Evolutionary conservation across 768 basidiomycete genomes (phyloP).

Genomic region (Kwoniella dejecticola): DNA sequence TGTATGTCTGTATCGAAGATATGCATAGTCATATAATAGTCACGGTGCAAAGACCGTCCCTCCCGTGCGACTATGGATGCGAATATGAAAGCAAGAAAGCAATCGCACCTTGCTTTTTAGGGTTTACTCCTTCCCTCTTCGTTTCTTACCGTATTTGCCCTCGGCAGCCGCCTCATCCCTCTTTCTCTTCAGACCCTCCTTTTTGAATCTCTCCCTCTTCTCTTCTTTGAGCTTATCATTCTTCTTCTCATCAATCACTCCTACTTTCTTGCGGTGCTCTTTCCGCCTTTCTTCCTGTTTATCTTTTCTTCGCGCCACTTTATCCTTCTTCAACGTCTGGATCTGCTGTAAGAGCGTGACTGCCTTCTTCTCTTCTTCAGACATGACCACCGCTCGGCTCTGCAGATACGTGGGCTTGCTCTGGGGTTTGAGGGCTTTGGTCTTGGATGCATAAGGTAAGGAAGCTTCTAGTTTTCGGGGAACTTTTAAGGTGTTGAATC

Average conservation of each 20-base stretch:
- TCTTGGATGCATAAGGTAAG: slow-evolving; percentile 90
- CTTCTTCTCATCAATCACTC: slow-evolving; percentile 60
- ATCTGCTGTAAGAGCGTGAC: slow-evolving; percentile 91
- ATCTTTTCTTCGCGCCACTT: slow-evolving; percentile 72
- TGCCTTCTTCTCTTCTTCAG: slow-evolving; percentile 92
- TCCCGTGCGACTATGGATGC: too few relatives aligned
- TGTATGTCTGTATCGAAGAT: too few relatives aligned
- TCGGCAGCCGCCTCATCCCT: slow-evolving; percentile 37
- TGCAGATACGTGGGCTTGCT: slow-evolving; percentile 80
- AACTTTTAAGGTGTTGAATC: slow-evolving; percentile 87
- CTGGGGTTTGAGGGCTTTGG: slow-evolving; percentile 77
- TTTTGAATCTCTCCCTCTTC: slow-evolving; percentile 49
- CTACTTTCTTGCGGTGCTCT: slow-evolving; percentile 70
- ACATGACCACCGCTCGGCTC: slow-evolving; percentile 91
- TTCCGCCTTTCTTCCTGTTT: slow-evolving; percentile 81
- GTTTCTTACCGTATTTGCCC: slow-evolving; percentile 30
- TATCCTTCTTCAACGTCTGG: slow-evolving; percentile 84
- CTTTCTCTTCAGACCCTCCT: slow-evolving; percentile 53
- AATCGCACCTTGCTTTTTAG: too few relatives aligned
- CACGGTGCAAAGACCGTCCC: too few relatives aligned
- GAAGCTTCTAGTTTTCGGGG: slow-evolving; percentile 86
- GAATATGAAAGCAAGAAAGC: too few relatives aligned
- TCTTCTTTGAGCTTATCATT: slow-evolving; percentile 53
- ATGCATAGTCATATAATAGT: too few relatives aligned
- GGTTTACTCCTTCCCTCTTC: background rate